These are phyloP conservation scores for Colletotrichum nymphaeae DNA, from an alignment of 2,329 filamentous ascomycete genomes.

Conservation along the genomic window DNA sequence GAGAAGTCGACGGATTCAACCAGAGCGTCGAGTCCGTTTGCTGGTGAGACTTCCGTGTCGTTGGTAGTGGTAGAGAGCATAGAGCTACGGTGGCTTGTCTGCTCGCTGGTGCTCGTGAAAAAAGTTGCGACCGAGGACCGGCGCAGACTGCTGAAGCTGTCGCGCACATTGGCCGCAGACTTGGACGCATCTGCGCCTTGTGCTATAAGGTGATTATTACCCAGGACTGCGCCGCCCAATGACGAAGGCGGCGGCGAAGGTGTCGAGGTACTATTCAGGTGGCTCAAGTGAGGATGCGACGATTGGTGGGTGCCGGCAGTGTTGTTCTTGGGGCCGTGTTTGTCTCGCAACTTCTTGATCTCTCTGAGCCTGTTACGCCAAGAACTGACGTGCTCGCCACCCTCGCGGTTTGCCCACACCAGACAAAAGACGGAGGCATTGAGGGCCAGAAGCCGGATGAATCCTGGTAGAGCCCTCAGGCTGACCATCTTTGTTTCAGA, in stretches of 20 bases:
- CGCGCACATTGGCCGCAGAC: conserved; percentile 63
- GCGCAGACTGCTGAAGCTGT: conserved; percentile 70
- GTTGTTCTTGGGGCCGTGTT: conserved; percentile 61
- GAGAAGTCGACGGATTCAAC: conserved; percentile 54
- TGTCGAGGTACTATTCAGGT: conserved; percentile 42
- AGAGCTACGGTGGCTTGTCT: conserved; percentile 69
- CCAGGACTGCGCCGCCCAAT: conserved; percentile 44
- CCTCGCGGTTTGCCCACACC: conserved; percentile 85
- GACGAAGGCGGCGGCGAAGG: conserved; percentile 45
- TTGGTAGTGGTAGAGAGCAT: conserved; percentile 64
- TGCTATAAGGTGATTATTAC: conserved; percentile 22
- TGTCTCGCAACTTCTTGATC: conserved; percentile 84
- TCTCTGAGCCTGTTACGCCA: conserved; percentile 90
- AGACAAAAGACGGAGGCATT: conserved; percentile 94
- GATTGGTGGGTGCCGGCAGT: conserved; percentile 43
- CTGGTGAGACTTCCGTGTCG: conserved; percentile 61
- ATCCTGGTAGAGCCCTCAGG: conserved; percentile 82
- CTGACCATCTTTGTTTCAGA: conserved; percentile 91
- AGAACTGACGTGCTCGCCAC: conserved; percentile 85
- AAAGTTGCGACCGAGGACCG: conserved; percentile 75
- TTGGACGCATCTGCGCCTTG: conserved; percentile 47
- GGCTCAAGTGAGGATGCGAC: conserved; percentile 36
- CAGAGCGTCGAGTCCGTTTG: conserved; percentile 44
- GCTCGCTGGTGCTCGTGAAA: conserved; percentile 68
- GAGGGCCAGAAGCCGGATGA: conserved; percentile 88